These are phyloP conservation scores for Tolypocladium sp. DNA, from an alignment of 2,329 filamentous ascomycete genomes.

Conservation along the genomic window DNA sequence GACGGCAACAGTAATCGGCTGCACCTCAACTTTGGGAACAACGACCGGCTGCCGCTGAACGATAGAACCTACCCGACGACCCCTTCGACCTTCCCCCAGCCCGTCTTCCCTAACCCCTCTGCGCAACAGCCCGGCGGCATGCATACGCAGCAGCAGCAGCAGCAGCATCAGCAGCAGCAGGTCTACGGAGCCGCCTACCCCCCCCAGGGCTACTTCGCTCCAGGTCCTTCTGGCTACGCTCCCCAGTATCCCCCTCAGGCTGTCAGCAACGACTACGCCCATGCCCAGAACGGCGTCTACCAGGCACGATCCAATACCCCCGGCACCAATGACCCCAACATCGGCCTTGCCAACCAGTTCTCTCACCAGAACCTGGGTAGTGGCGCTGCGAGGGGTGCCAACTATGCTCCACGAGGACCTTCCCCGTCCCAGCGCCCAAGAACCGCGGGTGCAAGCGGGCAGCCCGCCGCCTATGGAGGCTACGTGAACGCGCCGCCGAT, in stretches of 20 bases:
- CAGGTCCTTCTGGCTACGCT: constrained; percentile 48
- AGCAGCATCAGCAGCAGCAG: constrained; percentile 27
- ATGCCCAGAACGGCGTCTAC: constrained; percentile 34
- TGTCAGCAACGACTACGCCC: constrained; percentile 37
- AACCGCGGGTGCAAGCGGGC: constrained; percentile 64
- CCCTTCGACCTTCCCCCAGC: constrained; percentile 92
- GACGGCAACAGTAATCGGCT: constrained; percentile 52
- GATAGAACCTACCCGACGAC: constrained; percentile 76
- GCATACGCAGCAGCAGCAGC: constrained; percentile 27
- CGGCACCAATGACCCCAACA: constrained; percentile 71
- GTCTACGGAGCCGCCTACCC: constrained; percentile 38
- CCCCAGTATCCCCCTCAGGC: constrained; percentile 30
- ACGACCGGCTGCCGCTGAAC: constrained; percentile 51
- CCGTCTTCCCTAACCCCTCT: constrained; percentile 47
- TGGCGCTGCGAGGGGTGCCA: constrained; percentile 53
- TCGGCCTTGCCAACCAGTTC: constrained; percentile 89
- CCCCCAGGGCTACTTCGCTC: constrained; percentile 50
- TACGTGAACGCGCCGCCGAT: constrained; percentile 60
- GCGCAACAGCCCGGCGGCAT: constrained; percentile 12
- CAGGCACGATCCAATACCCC: constrained; percentile 48
- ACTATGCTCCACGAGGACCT: constrained; percentile 58
- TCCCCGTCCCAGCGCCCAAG: constrained; percentile 71
- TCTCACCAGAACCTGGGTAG: constrained; percentile 88
- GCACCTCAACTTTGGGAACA: constrained; percentile 58
- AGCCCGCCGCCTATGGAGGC: constrained; percentile 52